phyloP scores from a whole-genome alignment of 306 rosid genomes.

The Sicyos baderoa region DNA sequence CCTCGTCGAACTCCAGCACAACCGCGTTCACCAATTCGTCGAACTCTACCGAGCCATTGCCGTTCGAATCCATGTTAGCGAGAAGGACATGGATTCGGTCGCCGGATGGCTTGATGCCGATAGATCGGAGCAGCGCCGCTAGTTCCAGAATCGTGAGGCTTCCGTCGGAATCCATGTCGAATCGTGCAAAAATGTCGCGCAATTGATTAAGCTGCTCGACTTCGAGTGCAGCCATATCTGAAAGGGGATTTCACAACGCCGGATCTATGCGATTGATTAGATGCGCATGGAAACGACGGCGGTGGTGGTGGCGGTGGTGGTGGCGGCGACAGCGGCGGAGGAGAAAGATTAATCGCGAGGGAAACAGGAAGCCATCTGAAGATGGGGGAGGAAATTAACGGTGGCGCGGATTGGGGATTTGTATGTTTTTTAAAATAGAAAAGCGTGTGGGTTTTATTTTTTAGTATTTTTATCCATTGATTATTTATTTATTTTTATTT shows the following conservation, averaged over 20 bases:
- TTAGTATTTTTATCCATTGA: not conserved
- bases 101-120: constrained; percentile 62
- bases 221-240: constrained; percentile 21
- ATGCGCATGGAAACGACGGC: not conserved
- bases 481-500: too few relatives aligned
- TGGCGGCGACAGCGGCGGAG: not conserved
- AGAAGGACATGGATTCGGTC: constrained; percentile 53
- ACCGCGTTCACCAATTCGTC: constrained; percentile 54
- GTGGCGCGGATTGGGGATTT: constrained; percentile 5
- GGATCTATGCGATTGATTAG: not conserved
- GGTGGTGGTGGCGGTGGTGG: not conserved
- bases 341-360: not conserved
- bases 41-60: constrained; percentile 70
- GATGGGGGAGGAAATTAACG: constrained; percentile 1
- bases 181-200: constrained; percentile 47
- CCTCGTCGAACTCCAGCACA: constrained; percentile 53
- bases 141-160: constrained; percentile 75
- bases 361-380: not conserved
- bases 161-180: constrained; percentile 83
- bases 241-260: constrained; percentile 3
- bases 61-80: constrained; percentile 56
- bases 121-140: constrained; percentile 66
- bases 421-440: not conserved
- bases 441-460: not conserved
- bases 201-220: constrained; percentile 46